Conservation (phyloP, 2,329 filamentous ascomycete genomes). For the Lachnellula cervina region DNA sequence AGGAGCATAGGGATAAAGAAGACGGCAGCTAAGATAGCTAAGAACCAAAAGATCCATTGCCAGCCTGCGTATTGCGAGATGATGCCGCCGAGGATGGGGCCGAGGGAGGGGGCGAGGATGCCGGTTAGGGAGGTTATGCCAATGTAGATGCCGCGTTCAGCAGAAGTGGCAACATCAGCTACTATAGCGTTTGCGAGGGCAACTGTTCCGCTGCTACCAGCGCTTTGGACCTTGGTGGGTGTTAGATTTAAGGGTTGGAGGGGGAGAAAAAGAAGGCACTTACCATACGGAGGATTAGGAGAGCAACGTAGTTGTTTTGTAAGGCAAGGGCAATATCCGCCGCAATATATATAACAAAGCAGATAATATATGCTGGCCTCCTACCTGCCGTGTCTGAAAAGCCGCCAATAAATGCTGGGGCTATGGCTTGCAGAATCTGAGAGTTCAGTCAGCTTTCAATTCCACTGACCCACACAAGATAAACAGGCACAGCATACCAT, state of each 20-base stretch:
- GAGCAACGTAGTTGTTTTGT: slow-evolving; percentile 43
- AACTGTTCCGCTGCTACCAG: slow-evolving; percentile 54
- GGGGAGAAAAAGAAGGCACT: background rate
- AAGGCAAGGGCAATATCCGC: slow-evolving; percentile 51
- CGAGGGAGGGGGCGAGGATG: slow-evolving; percentile 38
- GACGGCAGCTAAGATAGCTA: slow-evolving; percentile 15
- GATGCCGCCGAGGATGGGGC: slow-evolving; percentile 24
- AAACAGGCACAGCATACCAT: slow-evolving; percentile 24
- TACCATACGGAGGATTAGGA: slow-evolving; percentile 49
- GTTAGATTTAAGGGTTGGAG: background rate
- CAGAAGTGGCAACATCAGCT: slow-evolving; percentile 57
- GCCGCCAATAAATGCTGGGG: slow-evolving; percentile 51
- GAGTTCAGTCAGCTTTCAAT: background rate
- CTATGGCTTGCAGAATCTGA: slow-evolving; percentile 53
- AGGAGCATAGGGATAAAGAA: slow-evolving; percentile 22
- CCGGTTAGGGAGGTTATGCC: slow-evolving; percentile 55
- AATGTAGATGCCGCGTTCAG: slow-evolving; percentile 61
- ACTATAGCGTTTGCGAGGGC: slow-evolving; percentile 55
- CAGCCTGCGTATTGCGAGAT: slow-evolving; percentile 21
- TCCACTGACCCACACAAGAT: background rate
- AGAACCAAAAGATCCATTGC: slow-evolving; percentile 48
- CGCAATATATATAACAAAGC: slow-evolving; percentile 48
- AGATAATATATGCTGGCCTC: slow-evolving; percentile 49
- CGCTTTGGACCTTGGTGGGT: slow-evolving; percentile 35
- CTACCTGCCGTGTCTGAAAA: slow-evolving; percentile 51